Evolutionary conservation across 1,284 basidiomycete species (phyloP), one percentile per base, ranked within the genome.

Genomic region (Malassezia pachydermatis): DNA sequence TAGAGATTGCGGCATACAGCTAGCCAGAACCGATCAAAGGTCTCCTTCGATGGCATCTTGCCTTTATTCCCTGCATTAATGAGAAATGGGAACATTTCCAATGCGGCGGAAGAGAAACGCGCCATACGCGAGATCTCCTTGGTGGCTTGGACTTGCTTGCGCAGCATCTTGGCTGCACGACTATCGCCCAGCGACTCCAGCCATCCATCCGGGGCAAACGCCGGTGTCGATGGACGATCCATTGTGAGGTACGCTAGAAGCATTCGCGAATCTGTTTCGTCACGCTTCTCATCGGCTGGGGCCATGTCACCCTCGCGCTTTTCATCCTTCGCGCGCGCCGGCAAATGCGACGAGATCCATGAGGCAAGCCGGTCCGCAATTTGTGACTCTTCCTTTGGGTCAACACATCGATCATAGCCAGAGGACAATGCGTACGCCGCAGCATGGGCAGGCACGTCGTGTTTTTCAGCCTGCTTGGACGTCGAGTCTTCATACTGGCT

Each of bases 1-100:
- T 60, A 55, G 45, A 70, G 53, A 44, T 67, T 62, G 3, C 58
- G 54, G 40, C 66, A 70, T n/a, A 70, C 40, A 2, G 65, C 67
- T 37, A 62, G 45, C 67, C 67, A 70, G 44, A 70, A 70, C 4
- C 56, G 41, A 42, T 69, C 61, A 10, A 70, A 41, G 8, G 28
- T 29, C 17, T 43, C 41, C 51, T 29, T 63, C 56, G 34, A 41
- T 36, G 22, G 38, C 44, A 19, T 49, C 42, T 4, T 22, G 7
- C 24, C 50, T 19, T 38, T 23, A 22, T n/a, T 2, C 42, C 45
- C 11, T 39, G 28, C 35, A 33, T 56, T 10, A 28, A 41, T 0
- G 48, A 58, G 17, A 47, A 45, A 50, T 3, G 48, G 48, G 25
- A 50, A 45, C 27, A 44, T 33, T 14, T 44, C 41, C 2, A 58